Evolutionary conservation across 2,329 filamentous ascomycete genomes (phyloP).

Genomic region (Xylaria sp.): DNA sequence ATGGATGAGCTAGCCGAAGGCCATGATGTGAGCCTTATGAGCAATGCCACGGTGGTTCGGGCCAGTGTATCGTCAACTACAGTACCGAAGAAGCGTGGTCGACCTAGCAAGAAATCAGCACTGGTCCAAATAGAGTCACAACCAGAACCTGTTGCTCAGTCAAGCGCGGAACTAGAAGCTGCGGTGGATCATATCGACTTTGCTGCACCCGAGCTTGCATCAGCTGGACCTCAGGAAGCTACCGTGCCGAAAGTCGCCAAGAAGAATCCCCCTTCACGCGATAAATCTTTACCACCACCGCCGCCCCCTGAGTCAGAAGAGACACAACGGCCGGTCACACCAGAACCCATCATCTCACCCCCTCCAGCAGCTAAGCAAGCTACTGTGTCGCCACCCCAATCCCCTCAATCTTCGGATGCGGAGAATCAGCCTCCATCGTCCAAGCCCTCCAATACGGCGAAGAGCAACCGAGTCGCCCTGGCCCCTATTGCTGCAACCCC

Average conservation of each 20-base stretch:
- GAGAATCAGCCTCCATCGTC: constrained; percentile 83
- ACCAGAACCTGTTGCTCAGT: constrained; percentile 24
- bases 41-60: constrained; percentile 57
- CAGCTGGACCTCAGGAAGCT: constrained; percentile 40
- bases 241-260: constrained; percentile 33
- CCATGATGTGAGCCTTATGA: constrained; percentile 55
- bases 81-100: constrained; percentile 50
- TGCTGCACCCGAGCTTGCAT: constrained; percentile 37
- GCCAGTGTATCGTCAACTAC: constrained; percentile 47
- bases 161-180: constrained; percentile 31
- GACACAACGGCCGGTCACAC: constrained; percentile 55
- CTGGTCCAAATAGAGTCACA: constrained; percentile 48
- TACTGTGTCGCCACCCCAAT: constrained; percentile 70
- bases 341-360: constrained; percentile 56
- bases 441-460: constrained; percentile 61
- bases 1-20: constrained; percentile 50
- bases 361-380: constrained; percentile 64
- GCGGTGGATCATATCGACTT: constrained; percentile 36
- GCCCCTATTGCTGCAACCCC: constrained; percentile 61
- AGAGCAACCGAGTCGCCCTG: constrained; percentile 60
- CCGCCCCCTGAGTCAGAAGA: constrained; percentile 44
- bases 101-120: constrained; percentile 49
- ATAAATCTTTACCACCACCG: constrained; percentile 48
- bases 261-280: constrained; percentile 34
- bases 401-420: constrained; percentile 80